Evolutionary conservation across 148 eudicot genomes (phyloP).

Genomic region (Fagopyrum tataricum): DNA sequence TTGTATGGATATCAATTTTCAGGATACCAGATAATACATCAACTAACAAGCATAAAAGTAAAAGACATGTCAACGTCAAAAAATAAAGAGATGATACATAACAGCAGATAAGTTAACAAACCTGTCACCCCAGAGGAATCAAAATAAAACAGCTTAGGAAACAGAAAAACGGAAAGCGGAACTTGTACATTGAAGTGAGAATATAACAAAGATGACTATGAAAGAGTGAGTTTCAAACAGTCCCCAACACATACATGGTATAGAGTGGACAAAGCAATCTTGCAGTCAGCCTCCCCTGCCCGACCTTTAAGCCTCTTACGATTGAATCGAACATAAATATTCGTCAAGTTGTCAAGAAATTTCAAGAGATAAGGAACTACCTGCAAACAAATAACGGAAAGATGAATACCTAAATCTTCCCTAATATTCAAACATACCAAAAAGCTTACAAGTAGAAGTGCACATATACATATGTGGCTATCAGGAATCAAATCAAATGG

Average conservation of each 20-base stretch:
- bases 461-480: no score
- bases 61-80: no score
- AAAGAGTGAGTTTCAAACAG: background rate
- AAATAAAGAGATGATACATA: background rate
- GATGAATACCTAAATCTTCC: background rate
- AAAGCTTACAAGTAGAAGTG: no score
- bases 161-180: no score
- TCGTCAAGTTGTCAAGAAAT: conserved; percentile 80
- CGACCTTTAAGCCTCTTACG: conserved; percentile 97
- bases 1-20: no score
- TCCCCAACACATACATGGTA: conserved; percentile 54
- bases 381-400: conserved; percentile 23
- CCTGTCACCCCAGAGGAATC: no score
- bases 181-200: background rate
- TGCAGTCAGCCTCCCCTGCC: conserved; percentile 90
- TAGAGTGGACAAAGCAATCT: conserved; percentile 81
- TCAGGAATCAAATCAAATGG: background rate
- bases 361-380: conserved; percentile 91
- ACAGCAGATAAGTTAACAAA: background rate
- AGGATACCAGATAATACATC: no score
- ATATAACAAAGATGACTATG: background rate
- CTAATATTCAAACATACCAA: no score
- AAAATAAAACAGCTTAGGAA: background rate
- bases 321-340: conserved; percentile 89
- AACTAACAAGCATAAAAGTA: no score